phyloP scores from a whole-genome alignment of 345 rosid genomes.

The Nasturtium officinale region DNA sequence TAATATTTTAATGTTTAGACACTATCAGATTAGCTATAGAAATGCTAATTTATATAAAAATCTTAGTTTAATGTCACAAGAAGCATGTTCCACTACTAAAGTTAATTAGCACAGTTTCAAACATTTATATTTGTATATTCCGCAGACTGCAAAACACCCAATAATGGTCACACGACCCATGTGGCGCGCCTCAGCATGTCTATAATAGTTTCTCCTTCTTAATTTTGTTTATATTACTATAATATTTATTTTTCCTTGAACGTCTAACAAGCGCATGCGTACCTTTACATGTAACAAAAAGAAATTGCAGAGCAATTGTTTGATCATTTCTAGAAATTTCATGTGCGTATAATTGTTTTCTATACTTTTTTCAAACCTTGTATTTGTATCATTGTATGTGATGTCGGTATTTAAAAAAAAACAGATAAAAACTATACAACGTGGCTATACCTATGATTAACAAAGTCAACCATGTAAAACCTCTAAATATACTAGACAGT shows the following conservation, averaged over 20 bases:
- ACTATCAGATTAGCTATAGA: no score
- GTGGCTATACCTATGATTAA: conserved; percentile 23
- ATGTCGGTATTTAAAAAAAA: not conserved
- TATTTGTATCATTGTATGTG: not conserved
- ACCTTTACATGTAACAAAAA: not conserved
- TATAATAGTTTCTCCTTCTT: not conserved
- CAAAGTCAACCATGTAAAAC: conserved; percentile 32
- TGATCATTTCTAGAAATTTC: conserved; percentile 28
- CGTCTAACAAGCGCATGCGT: conserved; percentile 34
- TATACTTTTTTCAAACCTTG: not conserved
- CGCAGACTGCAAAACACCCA: conserved; percentile 20
- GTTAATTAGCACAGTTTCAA: conserved; percentile 15
- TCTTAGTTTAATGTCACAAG: conserved; percentile 19
- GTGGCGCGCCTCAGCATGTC: conserved; percentile 33
- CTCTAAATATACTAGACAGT: not conserved
- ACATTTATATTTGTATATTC: conserved; percentile 3
- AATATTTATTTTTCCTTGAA: not conserved
- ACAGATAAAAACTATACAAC: not conserved
- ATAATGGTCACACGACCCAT: conserved; percentile 34
- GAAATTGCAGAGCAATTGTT: conserved; percentile 19
- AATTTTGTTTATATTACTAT: not conserved
- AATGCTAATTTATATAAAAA: not conserved
- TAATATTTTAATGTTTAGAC: no score
- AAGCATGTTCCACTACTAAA: conserved; percentile 39
- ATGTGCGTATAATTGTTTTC: conserved; percentile 19